These are phyloP conservation scores for Russula foetens DNA, from an alignment of 768 basidiomycete species.

Conservation along the genomic window DNA sequence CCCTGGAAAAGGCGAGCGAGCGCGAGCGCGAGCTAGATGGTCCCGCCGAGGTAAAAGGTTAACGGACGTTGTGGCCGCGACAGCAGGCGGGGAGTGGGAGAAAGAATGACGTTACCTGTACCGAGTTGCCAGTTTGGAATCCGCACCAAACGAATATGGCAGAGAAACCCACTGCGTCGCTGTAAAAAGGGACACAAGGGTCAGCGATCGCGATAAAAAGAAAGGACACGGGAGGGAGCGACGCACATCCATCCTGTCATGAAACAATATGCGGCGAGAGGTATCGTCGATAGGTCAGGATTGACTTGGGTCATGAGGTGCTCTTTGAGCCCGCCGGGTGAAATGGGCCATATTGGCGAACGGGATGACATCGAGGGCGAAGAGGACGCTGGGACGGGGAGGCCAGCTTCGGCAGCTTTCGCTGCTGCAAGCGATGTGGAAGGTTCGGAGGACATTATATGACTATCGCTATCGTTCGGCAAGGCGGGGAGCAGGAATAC, in stretches of 20 bases:
- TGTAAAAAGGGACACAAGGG: conserved; percentile 22
- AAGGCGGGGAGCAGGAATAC: too few relatives aligned
- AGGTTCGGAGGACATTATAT: not conserved
- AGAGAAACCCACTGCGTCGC: conserved; percentile 67
- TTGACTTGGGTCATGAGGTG: conserved; percentile 40
- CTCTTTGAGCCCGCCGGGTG: conserved; percentile 27
- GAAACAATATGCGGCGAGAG: conserved; percentile 60
- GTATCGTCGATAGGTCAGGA: conserved; percentile 40
- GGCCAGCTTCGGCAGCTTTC: conserved; percentile 3
- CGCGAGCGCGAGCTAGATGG: conserved; percentile 60
- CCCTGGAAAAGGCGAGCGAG: conserved; percentile 69
- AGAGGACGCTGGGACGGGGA: conserved; percentile 8
- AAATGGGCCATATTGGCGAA: not conserved
- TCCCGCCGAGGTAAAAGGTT: not conserved
- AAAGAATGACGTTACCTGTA: conserved; percentile 38
- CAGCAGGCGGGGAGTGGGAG: too few relatives aligned
- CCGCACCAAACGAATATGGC: conserved; percentile 81
- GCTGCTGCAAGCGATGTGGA: not conserved
- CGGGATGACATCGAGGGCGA: not conserved
- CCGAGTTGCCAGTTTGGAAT: conserved; percentile 75
- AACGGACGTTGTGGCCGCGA: not conserved
- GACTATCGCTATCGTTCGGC: not conserved
- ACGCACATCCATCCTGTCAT: conserved; percentile 76
- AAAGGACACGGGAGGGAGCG: not conserved
- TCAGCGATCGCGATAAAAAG: not conserved